Conservation (phyloP, 164 flowering plant genomes). For the Liriodendron chinense region DNA sequence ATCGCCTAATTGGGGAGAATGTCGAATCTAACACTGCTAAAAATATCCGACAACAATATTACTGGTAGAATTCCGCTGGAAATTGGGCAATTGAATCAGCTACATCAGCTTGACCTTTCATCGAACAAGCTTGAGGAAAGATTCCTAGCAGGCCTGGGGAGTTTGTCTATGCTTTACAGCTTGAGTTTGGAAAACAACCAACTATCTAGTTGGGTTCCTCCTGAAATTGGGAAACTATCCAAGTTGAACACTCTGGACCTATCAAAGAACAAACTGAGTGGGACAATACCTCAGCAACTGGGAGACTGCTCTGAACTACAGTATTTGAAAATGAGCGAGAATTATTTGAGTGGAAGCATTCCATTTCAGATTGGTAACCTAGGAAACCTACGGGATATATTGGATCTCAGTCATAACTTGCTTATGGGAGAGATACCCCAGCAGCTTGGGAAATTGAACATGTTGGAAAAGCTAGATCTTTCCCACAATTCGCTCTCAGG, state of each 20-base stretch:
- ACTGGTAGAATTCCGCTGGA: not conserved
- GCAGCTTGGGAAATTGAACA: not conserved
- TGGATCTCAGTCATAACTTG: slow-evolving; percentile 4
- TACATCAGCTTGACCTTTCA: slow-evolving; percentile 3
- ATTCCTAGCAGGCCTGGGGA: slow-evolving; percentile 10
- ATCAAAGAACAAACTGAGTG: not conserved
- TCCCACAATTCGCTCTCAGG: slow-evolving; percentile 20
- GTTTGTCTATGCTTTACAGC: not conserved
- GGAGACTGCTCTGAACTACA: not conserved
- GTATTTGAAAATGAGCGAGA: slow-evolving; percentile 4
- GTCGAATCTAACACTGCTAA: not conserved
- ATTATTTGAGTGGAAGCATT: slow-evolving; percentile 9
- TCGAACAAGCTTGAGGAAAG: slow-evolving; percentile 12
- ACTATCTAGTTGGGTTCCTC: not conserved
- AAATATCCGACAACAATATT: not conserved
- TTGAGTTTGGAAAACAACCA: slow-evolving; percentile 6
- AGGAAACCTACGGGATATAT: not conserved
- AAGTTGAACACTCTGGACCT: slow-evolving; percentile 1
- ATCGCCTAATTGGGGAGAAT: not conserved
- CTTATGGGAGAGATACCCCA: not conserved
- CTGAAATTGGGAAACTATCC: not conserved
- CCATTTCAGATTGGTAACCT: slow-evolving; percentile 12
- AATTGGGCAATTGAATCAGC: not conserved
- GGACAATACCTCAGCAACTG: not conserved
- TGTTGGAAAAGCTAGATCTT: slow-evolving; percentile 11